Conservation (phyloP, 345 rosid species). For the Gossypium bickii region DNA sequence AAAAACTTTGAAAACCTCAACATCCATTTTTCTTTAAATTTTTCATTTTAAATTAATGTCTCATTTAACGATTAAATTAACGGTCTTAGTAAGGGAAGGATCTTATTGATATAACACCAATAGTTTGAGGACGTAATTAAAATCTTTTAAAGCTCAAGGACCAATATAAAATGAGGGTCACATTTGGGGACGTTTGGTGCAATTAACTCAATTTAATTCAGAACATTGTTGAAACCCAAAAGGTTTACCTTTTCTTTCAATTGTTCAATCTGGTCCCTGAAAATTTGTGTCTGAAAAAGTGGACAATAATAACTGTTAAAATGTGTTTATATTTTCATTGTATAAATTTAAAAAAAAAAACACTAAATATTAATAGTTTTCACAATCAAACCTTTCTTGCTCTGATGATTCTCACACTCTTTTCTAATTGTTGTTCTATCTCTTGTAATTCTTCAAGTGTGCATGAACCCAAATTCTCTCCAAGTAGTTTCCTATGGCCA, state of each 20-base stretch:
- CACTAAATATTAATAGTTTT: background rate
- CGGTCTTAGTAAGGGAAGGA: no score
- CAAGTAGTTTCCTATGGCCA: slow-evolving; percentile 46
- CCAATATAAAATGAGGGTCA: no score
- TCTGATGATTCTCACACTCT: slow-evolving; percentile 48
- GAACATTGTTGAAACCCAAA: background rate
- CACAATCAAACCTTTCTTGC: slow-evolving; percentile 46
- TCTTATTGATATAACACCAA: no score
- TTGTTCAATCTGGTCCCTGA: slow-evolving; percentile 60
- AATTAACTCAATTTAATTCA: no score
- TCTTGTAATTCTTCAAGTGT: slow-evolving; percentile 55
- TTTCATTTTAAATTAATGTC: no score
- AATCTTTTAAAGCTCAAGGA: no score
- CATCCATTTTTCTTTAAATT: no score
- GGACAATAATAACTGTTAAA: background rate
- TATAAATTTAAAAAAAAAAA: background rate
- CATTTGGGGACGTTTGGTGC: no score
- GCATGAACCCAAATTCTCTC: slow-evolving; percentile 51
- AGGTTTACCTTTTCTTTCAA: slow-evolving; percentile 60
- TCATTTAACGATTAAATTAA: no score
- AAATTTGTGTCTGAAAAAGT: slow-evolving; percentile 55
- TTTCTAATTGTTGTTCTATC: slow-evolving; percentile 58
- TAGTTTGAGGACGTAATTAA: no score
- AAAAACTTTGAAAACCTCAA: no score
- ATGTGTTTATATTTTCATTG: background rate